A percentile compares a stretch with the other conserved stretches of the same genome.
Evolutionary conservation across 345 rosid genomes (phyloP).

Genomic region (Reutealis trisperma): DNA sequence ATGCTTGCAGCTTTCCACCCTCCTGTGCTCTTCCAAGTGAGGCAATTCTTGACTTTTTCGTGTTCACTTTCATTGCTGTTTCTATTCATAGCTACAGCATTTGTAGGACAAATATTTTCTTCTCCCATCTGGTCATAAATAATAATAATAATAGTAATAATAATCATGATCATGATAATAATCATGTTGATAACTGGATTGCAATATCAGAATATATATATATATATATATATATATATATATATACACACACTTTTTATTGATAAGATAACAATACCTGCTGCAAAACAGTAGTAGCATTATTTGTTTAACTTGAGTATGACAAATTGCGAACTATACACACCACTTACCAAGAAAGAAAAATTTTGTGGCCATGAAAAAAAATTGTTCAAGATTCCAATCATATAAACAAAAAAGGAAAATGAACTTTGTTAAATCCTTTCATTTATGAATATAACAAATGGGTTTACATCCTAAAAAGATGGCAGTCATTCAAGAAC

Average conservation of each 20-base stretch:
- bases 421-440: not conserved
- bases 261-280: not conserved
- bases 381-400: not conserved
- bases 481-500: too few species aligned
- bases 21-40: constrained; percentile 23
- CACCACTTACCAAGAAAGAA: not conserved
- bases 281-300: not conserved
- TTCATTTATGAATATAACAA: too few species aligned
- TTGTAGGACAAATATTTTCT: constrained; percentile 20
- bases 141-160: not conserved
- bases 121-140: constrained; percentile 25
- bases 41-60: constrained; percentile 20
- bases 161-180: not conserved
- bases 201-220: not conserved
- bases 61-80: constrained; percentile 29
- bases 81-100: constrained; percentile 23
- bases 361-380: not conserved
- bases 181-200: not conserved
- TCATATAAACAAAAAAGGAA: not conserved
- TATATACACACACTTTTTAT: not conserved
- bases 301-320: not conserved
- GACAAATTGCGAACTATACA: not conserved
- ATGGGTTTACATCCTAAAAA: too few species aligned
- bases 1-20: constrained; percentile 33
- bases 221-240: too few species aligned